Base-by-base conservation (phyloP, 2,329 filamentous ascomycete genomes). In the Lasiodiplodia hormozganensis region DNA sequence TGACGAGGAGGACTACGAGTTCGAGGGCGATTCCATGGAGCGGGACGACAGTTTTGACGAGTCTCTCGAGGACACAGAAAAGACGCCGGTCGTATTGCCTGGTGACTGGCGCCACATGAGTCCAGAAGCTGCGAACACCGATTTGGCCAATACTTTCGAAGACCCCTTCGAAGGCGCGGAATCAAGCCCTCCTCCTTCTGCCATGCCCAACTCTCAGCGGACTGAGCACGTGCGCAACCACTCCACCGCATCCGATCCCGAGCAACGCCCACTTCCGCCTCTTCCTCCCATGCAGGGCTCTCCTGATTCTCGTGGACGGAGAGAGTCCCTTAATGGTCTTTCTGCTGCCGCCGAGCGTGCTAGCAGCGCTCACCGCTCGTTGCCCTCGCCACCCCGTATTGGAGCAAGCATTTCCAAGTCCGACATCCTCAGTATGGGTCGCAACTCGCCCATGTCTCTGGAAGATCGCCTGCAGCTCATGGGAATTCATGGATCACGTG, bases 41-140 rank as follows among this genome's bases (percentile, higher is more conserved):
- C 86, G 87, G 53, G 92, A 95, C 52, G 95, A 97, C 76, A 97
- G 95, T 82, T 98, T 98, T 73, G 95, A 98, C 80, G 95, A 93
- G 16, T 97, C 94, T 7, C 86, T 98, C 1, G 95, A 98, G 80
- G 95, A 98, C 76, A 95, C 93, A 5, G 93, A 97, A 76, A 98
- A 98, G 84, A 98, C 96, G 0, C 96, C 96, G 0, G 96, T 99
- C 12, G 95, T 99, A n/a, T 88, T 96, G 25, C 96, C 96, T 0
- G 96, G 98, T 75, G 94, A 97, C 77, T 99, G 96, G 96, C 89
- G 92, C 71, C 92, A 88, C 72, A 89, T 90, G 86, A 94, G 82
- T 82, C 92, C 82, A 77, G 89, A 85, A 74, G 88, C 79, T 25
- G 87, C 84, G n/a, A 84, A 88, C 70, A 85, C 81, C 16, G 84